Evolutionary conservation across 306 rosid genomes (phyloP), one percentile per base, ranked within the genome.

Genomic region (Astragalus glycyphyllos): DNA sequence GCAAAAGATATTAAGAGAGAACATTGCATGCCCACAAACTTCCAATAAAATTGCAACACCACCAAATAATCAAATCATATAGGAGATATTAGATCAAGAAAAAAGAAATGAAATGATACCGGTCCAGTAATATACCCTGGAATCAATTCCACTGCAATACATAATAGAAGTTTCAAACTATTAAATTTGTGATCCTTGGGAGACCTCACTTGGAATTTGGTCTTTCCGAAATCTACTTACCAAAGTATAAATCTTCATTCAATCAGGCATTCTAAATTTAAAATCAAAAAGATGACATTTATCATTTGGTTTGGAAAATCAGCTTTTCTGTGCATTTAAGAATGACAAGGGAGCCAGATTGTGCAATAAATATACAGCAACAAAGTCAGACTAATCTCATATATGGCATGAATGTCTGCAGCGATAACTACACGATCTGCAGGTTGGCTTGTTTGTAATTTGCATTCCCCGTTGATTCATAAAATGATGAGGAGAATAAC

Each of bases 241-340:
- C 38, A 37, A 69, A 77, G 58, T 15, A 66, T 47, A 73, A 59
- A 29, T 42, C 35, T 66, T 41, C 32, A 58, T 59, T 58, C 66
- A 73, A 72, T 50, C 50, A 38, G 38, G 64, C 48, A 16, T 13
- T 44, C 54, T 57, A 56, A 37, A 34, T 65, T 26, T 31, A 32
- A 72, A 67, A 76, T 51, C 8, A 69, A 9, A 26, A 40, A 3
- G n/a, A 47, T 72, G 75, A 58, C 73, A 50, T 44, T 60, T 34
- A 32, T 5, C 15, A 35, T 60, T 73, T 60, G 41, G 20, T 53
- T 68, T 12, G 32, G 11, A 51, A 58, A 60, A 56, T 37, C 71
- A 35, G 56, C 10, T 56, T 47, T 38, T 53, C 38, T 38, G 40
- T 37, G 35, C 31, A 48, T 12, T 72, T 29, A 65, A 58, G 31